Percentiles rank a stretch among this genome's conserved stretches.
phyloP scores from a whole-genome alignment of 257 asterid genomes.

The Solanum tarijense region DNA sequence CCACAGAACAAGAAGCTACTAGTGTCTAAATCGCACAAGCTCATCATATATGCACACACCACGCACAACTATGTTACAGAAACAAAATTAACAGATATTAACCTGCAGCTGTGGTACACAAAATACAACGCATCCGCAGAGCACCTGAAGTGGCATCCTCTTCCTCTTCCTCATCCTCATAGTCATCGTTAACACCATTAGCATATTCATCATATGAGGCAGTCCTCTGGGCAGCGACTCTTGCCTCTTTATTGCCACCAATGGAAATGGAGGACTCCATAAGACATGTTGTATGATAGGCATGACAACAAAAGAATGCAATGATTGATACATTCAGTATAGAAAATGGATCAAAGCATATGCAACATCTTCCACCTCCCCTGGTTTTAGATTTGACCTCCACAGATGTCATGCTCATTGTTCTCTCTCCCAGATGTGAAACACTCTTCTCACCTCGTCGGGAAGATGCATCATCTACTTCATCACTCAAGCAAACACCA shows the following conservation, averaged over 20 bases:
- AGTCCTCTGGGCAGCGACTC: slow-evolving; percentile 21
- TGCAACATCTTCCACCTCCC: slow-evolving; percentile 86
- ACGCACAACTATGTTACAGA: slow-evolving; percentile 11
- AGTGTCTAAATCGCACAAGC: not conserved
- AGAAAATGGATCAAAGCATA: slow-evolving; percentile 91
- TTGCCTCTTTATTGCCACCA: slow-evolving; percentile 33
- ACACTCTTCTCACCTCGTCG: slow-evolving; percentile 31
- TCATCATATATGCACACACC: slow-evolving; percentile 6
- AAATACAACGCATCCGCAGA: slow-evolving; percentile 66
- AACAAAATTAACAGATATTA: slow-evolving; percentile 9
- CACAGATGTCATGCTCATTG: slow-evolving; percentile 35
- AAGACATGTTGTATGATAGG: slow-evolving; percentile 76
- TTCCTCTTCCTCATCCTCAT: slow-evolving; percentile 25
- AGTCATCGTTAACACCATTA: slow-evolving; percentile 17
- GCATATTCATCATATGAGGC: slow-evolving; percentile 38
- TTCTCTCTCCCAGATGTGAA: slow-evolving; percentile 31
- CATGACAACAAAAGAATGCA: slow-evolving; percentile 87
- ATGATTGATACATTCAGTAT: slow-evolving; percentile 56
- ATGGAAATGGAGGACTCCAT: slow-evolving; percentile 56
- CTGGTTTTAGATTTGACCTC: slow-evolving; percentile 74
- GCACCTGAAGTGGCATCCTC: slow-evolving; percentile 27
- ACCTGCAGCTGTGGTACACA: slow-evolving; percentile 94
- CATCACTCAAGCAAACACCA: slow-evolving; percentile 68
- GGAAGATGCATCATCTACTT: slow-evolving; percentile 52
- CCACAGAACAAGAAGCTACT: not conserved